These are phyloP conservation scores for Bjerkandera adusta DNA, from an alignment of 1,284 basidiomycete species.

Conservation along the genomic window DNA sequence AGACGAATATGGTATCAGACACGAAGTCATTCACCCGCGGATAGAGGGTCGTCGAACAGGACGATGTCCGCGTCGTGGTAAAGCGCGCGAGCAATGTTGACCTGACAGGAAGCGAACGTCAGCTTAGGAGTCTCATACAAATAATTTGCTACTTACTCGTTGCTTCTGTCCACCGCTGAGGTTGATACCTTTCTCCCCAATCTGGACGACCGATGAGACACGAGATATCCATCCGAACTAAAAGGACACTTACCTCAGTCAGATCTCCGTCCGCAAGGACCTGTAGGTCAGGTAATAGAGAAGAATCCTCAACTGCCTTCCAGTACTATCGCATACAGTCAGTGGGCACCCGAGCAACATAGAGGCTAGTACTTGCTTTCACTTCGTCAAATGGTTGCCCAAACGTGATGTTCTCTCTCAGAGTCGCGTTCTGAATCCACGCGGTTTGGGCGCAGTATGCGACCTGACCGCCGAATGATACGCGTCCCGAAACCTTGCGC, in stretches of 20 bases:
- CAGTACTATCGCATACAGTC: constrained; percentile 44
- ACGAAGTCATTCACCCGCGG: constrained; percentile 47
- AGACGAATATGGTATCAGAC: background rate
- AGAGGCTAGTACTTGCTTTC: constrained; percentile 19
- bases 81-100: constrained; percentile 73
- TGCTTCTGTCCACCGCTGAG: constrained; percentile 63
- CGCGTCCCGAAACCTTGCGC: constrained; percentile 50
- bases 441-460: constrained; percentile 84
- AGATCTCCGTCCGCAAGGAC: constrained; percentile 73
- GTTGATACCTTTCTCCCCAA: constrained; percentile 66
- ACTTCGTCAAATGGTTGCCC: constrained; percentile 67
- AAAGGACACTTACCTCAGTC: constrained; percentile 50
- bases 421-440: constrained; percentile 86
- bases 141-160: constrained; percentile 34
- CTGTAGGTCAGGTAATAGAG: constrained; percentile 67
- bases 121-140: no score
- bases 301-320: constrained; percentile 59
- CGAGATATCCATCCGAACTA: background rate
- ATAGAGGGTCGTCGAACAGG: constrained; percentile 74
- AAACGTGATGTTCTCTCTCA: constrained; percentile 72
- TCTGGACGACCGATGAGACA: constrained; percentile 33
- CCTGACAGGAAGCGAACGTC: constrained; percentile 29
- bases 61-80: constrained; percentile 73
- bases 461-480: constrained; percentile 66
- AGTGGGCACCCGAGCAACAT: background rate